Percentiles rank a stretch among this genome's conserved stretches.
Evolutionary conservation across 805 yeast species (phyloP).

Genomic region (Pichia kluyveri): DNA sequence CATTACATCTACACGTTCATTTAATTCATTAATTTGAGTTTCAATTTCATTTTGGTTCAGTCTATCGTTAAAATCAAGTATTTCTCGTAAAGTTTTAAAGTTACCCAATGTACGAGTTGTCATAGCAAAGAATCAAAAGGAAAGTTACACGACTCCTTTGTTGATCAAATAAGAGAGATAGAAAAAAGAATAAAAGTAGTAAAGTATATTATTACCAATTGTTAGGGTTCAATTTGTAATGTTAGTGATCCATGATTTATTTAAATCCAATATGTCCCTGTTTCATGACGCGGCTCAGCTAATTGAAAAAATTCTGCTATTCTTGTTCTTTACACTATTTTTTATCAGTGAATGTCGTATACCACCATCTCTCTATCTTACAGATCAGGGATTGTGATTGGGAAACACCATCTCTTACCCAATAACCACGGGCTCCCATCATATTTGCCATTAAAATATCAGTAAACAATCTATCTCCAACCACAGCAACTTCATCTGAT

Average conservation of each 20-base stretch:
- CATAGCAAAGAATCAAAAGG: slow-evolving; percentile 7
- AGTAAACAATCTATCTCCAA: slow-evolving; percentile 88
- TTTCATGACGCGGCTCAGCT: not conserved
- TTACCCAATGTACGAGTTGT: slow-evolving; percentile 6
- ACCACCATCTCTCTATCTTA: slow-evolving; percentile 37
- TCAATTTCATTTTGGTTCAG: not conserved
- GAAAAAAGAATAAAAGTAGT: not conserved
- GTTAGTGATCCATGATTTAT: not conserved
- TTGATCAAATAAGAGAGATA: no score
- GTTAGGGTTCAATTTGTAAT: not conserved
- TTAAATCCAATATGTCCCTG: not conserved
- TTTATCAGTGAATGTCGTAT: slow-evolving; percentile 1
- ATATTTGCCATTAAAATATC: slow-evolving; percentile 90
- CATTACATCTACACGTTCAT: not conserved
- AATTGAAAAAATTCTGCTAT: not conserved
- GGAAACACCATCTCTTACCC: slow-evolving; percentile 75
- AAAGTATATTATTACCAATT: not conserved
- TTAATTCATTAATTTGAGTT: not conserved
- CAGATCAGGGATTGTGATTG: slow-evolving; percentile 43
- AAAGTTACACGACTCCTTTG: not conserved
- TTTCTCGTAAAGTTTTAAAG: slow-evolving; percentile 6
- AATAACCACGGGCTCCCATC: slow-evolving; percentile 81
- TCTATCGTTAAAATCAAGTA: slow-evolving; percentile 8
- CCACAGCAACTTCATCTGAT: slow-evolving; percentile 65
- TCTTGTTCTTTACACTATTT: not conserved